phyloP scores from a whole-genome alignment of 2,329 filamentous ascomycete genomes.

The Aureobasidium sp. region DNA sequence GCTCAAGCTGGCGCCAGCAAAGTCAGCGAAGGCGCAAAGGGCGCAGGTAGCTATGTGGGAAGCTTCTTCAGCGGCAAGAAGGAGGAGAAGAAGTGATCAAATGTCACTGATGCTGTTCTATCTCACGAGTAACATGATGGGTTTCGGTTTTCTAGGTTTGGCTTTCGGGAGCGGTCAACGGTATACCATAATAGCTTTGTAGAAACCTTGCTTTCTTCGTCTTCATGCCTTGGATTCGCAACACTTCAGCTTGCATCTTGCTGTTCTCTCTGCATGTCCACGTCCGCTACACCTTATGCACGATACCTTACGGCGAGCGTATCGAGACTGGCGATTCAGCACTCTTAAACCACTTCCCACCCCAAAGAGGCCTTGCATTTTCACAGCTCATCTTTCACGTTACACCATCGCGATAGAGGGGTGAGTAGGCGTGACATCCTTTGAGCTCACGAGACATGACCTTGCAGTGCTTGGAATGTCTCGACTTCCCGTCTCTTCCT shows the following conservation, averaged over 20 bases:
- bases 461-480: not conserved
- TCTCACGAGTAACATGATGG: constrained; percentile 6
- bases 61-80: constrained; percentile 27
- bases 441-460: not conserved
- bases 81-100: constrained; percentile 19
- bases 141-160: not conserved
- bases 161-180: constrained; percentile 4
- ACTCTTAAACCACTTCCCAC: not conserved
- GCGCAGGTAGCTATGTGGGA: constrained; percentile 27
- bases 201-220: not conserved
- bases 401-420: not conserved
- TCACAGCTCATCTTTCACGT: too few species aligned
- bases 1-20: constrained; percentile 24
- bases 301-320: not conserved
- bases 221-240: not conserved
- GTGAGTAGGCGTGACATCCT: not conserved
- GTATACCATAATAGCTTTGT: constrained; percentile 9
- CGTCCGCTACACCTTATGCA: not conserved
- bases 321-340: too few species aligned
- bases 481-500: not conserved
- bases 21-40: constrained; percentile 24
- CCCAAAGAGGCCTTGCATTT: too few species aligned
- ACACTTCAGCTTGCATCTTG: not conserved
- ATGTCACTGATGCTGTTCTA: not conserved
- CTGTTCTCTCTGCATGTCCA: not conserved